These are phyloP conservation scores for Roridomyces roridus DNA, from an alignment of 768 basidiomycete genomes.

Conservation along the genomic window DNA sequence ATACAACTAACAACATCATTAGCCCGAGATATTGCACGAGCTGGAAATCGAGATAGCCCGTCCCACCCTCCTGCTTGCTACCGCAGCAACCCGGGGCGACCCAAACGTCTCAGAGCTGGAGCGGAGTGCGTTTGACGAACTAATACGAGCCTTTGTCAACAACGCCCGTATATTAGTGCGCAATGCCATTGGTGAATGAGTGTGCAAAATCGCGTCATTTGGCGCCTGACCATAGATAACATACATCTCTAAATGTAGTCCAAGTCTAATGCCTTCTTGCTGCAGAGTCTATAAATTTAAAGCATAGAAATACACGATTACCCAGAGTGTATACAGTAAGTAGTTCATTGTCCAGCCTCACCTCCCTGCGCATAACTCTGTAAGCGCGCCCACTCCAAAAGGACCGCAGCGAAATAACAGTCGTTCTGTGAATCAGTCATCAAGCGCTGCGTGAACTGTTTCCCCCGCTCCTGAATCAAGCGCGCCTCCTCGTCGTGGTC, in stretches of 20 bases:
- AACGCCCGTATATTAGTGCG: constrained; percentile 89
- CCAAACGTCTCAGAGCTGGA: constrained; percentile 65
- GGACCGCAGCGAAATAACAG: constrained; percentile 23
- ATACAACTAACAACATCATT: too few relatives aligned
- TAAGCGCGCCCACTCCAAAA: constrained; percentile 23
- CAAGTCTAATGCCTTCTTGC: too few relatives aligned
- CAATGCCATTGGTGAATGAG: constrained; percentile 53
- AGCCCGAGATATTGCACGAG: constrained; percentile 79
- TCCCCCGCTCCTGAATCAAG: constrained; percentile 23
- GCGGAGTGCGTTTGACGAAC: constrained; percentile 83
- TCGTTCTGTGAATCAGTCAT: constrained; percentile 27
- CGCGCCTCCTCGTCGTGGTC: constrained; percentile 23
- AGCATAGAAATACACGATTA: too few relatives aligned
- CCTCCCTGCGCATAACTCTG: constrained; percentile 7
- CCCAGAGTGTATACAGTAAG: too few relatives aligned
- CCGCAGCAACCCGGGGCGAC: constrained; percentile 73
- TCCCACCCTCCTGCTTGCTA: constrained; percentile 70
- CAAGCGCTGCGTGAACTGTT: constrained; percentile 20
- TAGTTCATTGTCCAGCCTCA: too few relatives aligned
- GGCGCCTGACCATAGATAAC: too few relatives aligned
- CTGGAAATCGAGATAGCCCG: constrained; percentile 89
- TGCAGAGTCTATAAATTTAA: too few relatives aligned
- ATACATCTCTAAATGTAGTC: too few relatives aligned
- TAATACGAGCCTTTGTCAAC: constrained; percentile 92
- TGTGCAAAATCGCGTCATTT: constrained; percentile 3